Base-by-base conservation (phyloP, 345 rosid species). In the Crucihimalaya himalaica region DNA sequence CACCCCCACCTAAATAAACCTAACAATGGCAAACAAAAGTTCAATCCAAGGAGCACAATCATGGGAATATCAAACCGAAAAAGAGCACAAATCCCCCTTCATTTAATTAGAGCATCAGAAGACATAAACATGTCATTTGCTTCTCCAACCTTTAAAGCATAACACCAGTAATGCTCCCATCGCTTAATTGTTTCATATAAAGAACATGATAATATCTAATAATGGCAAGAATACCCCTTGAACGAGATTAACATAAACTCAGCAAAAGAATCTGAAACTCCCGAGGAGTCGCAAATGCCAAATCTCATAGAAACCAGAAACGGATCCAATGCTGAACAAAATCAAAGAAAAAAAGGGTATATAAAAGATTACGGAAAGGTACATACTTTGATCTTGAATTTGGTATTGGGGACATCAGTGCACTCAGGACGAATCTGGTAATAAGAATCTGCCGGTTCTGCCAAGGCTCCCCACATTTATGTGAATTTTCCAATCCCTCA, bases 381-480 rank as follows among this genome's bases (percentile, higher is more conserved):
- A 67, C 86, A 53, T 65, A 95, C 99, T 94, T 85, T 92, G 88
- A 95, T 95, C 79, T 86, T 92, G 85, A 95, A 95, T 84, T 80
- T 83, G 77, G 94, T 81, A 71, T 84, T 92, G 29, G 98, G 97
- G 62, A 89, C 98, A 80, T 95, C 96, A 25, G 85, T 86, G 83
- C 98, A 95, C 45, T 95, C 97, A 42, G 96, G 88, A 35, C 98
- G 88, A 82, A 95, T 96, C 88, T 83, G 80, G 58, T 95, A 95
- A 78, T 85, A 95, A 77, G 96, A 86, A 84, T 95, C 99, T 39
- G 92, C 88, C 34, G 96, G 88, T 50, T 86, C 85, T 53, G 89
- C 87, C 2, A 78, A 55, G 18, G 75, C 78, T 56, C 93, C 80
- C 96, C 97, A 86, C 97, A 95, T 95, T 83, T 83, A 70, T 74